Percentiles rank a stretch among this genome's conserved stretches.
Evolutionary conservation across 306 rosid species (phyloP).

Genomic region (Prunus davidiana): DNA sequence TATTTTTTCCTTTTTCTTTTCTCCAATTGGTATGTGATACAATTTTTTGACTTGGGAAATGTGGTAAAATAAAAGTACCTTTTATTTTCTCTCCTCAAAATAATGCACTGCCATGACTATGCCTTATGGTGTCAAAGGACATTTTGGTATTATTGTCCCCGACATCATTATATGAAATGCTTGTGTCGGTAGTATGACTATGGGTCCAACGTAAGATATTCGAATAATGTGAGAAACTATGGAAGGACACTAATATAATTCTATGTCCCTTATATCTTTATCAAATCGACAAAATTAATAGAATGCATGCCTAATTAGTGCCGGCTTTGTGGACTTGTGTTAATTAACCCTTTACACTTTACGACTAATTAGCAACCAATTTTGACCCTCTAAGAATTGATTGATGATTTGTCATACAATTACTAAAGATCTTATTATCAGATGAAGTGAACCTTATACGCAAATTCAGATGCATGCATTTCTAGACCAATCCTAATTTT

Average conservation of each 20-base stretch:
- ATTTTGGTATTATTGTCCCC: slow-evolving; percentile 3
- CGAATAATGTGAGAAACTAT: background rate
- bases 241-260: background rate
- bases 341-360: background rate
- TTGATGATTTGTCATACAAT: background rate
- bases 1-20: too few species aligned
- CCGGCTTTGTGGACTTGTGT: slow-evolving; percentile 23
- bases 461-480: background rate
- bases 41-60: background rate
- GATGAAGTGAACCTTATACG: background rate
- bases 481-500: background rate
- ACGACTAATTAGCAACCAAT: slow-evolving; percentile 8
- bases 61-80: background rate
- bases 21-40: background rate
- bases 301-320: slow-evolving; percentile 24
- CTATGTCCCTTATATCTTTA: background rate
- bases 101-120: background rate
- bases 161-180: slow-evolving; percentile 41
- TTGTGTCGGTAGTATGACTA: slow-evolving; percentile 33
- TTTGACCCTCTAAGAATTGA: background rate
- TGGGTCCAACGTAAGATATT: slow-evolving; percentile 31
- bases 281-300: background rate
- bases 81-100: background rate
- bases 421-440: background rate
- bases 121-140: background rate